Conservation (phyloP, 768 basidiomycete species). For the Termitomyces sp. region DNA sequence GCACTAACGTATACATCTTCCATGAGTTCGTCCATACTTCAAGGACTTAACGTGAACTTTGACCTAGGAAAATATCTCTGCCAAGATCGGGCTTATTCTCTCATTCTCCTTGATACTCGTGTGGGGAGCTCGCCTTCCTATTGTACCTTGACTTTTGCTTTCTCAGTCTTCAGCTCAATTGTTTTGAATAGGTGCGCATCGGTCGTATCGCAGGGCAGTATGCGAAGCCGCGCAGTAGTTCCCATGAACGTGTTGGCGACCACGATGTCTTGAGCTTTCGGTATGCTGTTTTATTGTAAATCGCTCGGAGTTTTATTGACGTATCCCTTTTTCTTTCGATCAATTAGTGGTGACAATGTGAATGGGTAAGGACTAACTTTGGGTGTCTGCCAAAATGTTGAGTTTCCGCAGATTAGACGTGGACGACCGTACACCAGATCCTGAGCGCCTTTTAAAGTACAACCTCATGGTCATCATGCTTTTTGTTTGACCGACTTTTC, state of each 20-base stretch:
- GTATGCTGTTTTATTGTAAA: slow-evolving; percentile 32
- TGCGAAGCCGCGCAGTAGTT: slow-evolving; percentile 87
- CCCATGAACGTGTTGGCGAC: slow-evolving; percentile 71
- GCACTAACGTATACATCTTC: slow-evolving; percentile 60
- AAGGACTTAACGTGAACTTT: slow-evolving; percentile 3
- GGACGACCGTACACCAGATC: slow-evolving; percentile 83
- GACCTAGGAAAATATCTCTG: slow-evolving; percentile 74
- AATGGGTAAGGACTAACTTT: slow-evolving; percentile 57
- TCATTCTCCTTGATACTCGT: slow-evolving; percentile 94
- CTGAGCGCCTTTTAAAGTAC: slow-evolving; percentile 80
- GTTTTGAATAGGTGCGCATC: slow-evolving; percentile 54
- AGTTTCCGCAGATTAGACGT: slow-evolving; percentile 47
- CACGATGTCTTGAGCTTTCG: slow-evolving; percentile 82
- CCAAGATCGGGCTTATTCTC: slow-evolving; percentile 86
- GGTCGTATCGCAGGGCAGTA: slow-evolving; percentile 96
- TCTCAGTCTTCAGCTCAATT: not conserved
- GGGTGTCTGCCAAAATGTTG: not conserved
- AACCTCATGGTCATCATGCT: not conserved
- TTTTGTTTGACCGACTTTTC: not conserved
- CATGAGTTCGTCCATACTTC: slow-evolving; percentile 9
- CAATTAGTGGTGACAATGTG: slow-evolving; percentile 90
- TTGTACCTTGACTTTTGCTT: slow-evolving; percentile 51
- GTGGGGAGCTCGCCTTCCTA: slow-evolving; percentile 90
- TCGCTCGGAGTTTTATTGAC: not conserved
- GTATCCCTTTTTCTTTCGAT: not conserved